phyloP scores from a whole-genome alignment of 192 early-diverging fungal genomes.

The Diversispora epigaea region DNA sequence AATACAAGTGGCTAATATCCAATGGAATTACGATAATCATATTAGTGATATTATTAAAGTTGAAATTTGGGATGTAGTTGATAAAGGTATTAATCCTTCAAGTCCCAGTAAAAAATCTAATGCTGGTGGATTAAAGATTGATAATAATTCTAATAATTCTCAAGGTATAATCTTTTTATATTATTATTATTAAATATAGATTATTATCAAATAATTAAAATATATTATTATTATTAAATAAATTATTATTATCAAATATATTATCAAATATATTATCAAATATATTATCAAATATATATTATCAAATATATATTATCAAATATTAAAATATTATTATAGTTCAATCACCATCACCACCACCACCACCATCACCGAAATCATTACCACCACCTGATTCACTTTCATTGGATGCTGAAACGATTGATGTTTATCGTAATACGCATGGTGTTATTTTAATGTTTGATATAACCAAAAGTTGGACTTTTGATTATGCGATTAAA shows the following conservation, averaged over 20 bases:
- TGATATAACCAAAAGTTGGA: slow-evolving; percentile 63
- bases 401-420: slow-evolving; percentile 54
- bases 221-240: no score
- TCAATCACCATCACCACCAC: neutral
- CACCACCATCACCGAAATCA: slow-evolving; percentile 5
- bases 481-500: slow-evolving; percentile 56
- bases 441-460: slow-evolving; percentile 57
- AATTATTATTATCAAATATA: no score
- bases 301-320: no score
- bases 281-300: neutral
- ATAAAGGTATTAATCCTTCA: slow-evolving; percentile 47
- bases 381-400: slow-evolving; percentile 36
- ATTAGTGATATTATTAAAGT: slow-evolving; percentile 62
- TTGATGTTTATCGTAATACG: slow-evolving; percentile 61
- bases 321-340: no score
- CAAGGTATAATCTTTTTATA: slow-evolving; percentile 31
- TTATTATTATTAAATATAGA: neutral
- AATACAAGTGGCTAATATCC: slow-evolving; percentile 62
- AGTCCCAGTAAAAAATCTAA: slow-evolving; percentile 20
- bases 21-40: slow-evolving; percentile 52
- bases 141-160: slow-evolving; percentile 21
- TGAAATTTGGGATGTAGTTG: slow-evolving; percentile 63
- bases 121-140: slow-evolving; percentile 36
- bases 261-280: no score
- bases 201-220: no score